Evolutionary conservation across 2,329 filamentous ascomycete genomes (phyloP), one percentile per base, ranked within the genome.

Genomic region (Aaosphaeria pasadenensis): DNA sequence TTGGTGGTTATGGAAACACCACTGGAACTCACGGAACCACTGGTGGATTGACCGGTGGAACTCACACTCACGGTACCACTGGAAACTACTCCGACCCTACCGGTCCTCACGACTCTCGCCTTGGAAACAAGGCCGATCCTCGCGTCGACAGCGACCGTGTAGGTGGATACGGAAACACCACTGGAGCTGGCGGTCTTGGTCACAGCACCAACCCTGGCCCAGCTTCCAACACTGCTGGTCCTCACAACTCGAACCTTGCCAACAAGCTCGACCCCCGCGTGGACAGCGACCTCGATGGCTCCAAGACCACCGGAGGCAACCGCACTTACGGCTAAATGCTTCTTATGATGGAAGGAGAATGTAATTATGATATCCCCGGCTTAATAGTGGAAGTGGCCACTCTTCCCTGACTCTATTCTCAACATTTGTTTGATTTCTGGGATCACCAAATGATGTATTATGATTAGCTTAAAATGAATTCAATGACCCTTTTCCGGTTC

Each of bases 241-340:
- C 66, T 6, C 69, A 71, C 59, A 56, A 57, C 38, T 57, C 49
- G 45, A 50, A 70, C 45, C 5, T 70, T 30, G 11, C 66, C 35
- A 70, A 70, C 59, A 69, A 71, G 56, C 40, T 58, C 5, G 68
- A 71, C 41, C 68, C 67, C 9, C 58, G 66, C 24, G 67, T 72
- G 11, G 69, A 71, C 54, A 59, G 58, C 11, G 64, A 70, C 43
- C 9, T 40, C 4, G 39, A 40, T 28, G 39, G 39, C 17, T 13
- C 11, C 39, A 40, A 40, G 39, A 40, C 39, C 17, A 24, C 17
- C 17, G 39, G 39, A 11, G 9, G 17, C 9, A 11, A 40, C 9
- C 39, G 9, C 7, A 40, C 39, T 7, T 40, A 13, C 24, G 9
- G 39, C 24, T 40, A 28, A 24, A 24, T 24, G 17, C 17, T 24